Base-by-base conservation (phyloP, 2,329 filamentous ascomycete species). In the Penicillium polonicum region DNA sequence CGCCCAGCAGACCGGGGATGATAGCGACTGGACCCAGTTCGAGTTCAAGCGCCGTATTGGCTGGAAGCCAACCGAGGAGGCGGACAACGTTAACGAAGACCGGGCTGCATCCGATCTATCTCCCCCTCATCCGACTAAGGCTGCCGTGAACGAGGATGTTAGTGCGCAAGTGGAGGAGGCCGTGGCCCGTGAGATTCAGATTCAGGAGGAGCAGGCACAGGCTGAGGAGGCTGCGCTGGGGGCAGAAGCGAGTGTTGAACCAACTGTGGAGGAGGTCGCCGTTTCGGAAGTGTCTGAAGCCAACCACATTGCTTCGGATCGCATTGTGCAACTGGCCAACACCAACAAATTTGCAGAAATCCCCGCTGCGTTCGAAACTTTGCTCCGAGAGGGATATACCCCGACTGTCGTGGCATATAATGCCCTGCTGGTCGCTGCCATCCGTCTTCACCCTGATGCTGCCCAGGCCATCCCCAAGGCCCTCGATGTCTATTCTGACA, bases 401-500 rank as follows among this genome's bases (percentile, higher is more conserved):
- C 94, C 94, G 36, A 90, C 89, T 7, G 86, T 91, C 48, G 82
- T 86, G 46, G 89, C 93, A n/a, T 99, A 99, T 82, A 97, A 97
- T 72, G 90, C 91, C 49, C 82, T 99, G 44, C 80, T 99, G 43
- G 83, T 88, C 67, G 91, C 94, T 6, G 92, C 92, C 15, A 91
- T 97, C 60, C 84, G 91, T 65, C 83, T 97, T 19, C 90, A 92
- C 8, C 81, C 82, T 25, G 88, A 90, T 73, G 89, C 88, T 74
- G 88, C 89, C 53, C 89, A 95, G 77, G 86, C 94, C 52, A 90
- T 96, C 15, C 88, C 91, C 60, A 96, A 96, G 79, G 92, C 91
- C 5, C 83, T 97, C 52, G 92, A 96, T 78, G 90, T 99, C 52
- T 99, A 97, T 74, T 89, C 92, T 17, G 92, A 97, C 72, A 97